Conservation (phyloP, 2,329 filamentous ascomycete species). For the Cyphellophora attinorum region DNA sequence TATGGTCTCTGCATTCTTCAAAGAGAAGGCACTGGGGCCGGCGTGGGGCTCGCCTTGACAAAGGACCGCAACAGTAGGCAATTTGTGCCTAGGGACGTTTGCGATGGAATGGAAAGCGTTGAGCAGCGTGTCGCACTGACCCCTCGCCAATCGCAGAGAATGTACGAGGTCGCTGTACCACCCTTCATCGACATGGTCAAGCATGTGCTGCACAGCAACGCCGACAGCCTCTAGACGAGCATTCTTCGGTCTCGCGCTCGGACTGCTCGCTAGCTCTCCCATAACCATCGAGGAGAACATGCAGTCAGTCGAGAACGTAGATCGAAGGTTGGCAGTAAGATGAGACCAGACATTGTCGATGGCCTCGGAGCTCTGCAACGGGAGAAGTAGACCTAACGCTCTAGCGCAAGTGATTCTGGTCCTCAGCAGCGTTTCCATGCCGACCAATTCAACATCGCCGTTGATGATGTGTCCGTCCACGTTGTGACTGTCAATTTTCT, state of each 20-base stretch:
- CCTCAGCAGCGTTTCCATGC: conserved; percentile 76
- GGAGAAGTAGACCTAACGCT: conserved; percentile 78
- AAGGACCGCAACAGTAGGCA: conserved; percentile 77
- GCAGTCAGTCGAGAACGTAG: conserved; percentile 75
- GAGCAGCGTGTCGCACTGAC: conserved; percentile 82
- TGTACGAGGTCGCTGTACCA: conserved; percentile 86
- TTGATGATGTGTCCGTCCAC: conserved; percentile 97
- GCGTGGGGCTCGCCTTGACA: conserved; percentile 90
- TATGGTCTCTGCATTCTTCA: conserved; percentile 79
- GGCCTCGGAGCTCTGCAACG: conserved; percentile 55
- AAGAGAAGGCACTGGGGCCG: conserved; percentile 83
- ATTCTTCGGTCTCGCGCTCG: conserved; percentile 24
- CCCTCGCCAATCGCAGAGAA: conserved; percentile 78
- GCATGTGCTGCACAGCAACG: conserved; percentile 58
- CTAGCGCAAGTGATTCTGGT: conserved; percentile 80
- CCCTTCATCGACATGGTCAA: conserved; percentile 70
- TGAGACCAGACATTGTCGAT: conserved; percentile 47
- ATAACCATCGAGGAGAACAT: conserved; percentile 73
- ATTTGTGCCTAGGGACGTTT: conserved; percentile 62
- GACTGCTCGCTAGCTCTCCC: conserved; percentile 71
- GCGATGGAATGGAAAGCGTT: conserved; percentile 88
- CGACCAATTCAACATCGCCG: conserved; percentile 90
- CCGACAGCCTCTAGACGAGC: conserved; percentile 37
- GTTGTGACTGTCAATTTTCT: conserved; percentile 78
- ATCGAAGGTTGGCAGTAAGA: conserved; percentile 61